Conservation (phyloP, 345 rosid genomes). For the Erodium maritimum region DNA sequence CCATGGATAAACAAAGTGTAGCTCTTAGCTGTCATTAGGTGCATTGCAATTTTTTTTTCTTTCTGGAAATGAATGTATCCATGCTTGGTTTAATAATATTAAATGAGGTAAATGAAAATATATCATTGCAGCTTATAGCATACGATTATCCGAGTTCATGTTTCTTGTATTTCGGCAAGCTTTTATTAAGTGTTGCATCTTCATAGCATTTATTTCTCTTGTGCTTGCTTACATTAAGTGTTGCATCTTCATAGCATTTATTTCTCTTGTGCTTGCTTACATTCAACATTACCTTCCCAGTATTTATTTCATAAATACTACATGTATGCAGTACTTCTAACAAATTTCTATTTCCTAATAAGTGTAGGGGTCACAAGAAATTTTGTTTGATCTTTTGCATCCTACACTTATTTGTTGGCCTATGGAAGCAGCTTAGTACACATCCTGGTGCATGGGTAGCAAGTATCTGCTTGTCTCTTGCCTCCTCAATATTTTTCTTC, state of each 20-base stretch:
- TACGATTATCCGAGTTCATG: neutral
- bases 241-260: neutral
- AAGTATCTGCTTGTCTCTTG: conserved; percentile 52
- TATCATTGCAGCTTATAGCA: neutral
- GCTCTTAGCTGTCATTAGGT: neutral
- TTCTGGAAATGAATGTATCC: neutral
- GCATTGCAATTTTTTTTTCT: neutral
- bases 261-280: neutral
- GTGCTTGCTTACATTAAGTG: neutral
- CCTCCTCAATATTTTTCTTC: conserved; percentile 52
- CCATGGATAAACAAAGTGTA: neutral
- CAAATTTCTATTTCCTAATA: neutral
- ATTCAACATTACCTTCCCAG: no score
- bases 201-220: neutral
- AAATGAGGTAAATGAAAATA: neutral
- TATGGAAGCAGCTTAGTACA: conserved; percentile 54
- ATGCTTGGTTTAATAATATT: no score
- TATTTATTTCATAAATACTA: neutral
- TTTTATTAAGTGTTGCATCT: neutral
- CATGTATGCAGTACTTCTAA: neutral
- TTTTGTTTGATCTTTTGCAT: conserved; percentile 52
- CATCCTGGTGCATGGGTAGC: conserved; percentile 50
- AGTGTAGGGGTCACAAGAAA: conserved; percentile 67
- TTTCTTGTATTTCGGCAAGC: neutral
- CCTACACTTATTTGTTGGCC: conserved; percentile 59